phyloP scores from a whole-genome alignment of 2,329 filamentous ascomycete species.

The Graphilbum ipis-grandicollis region DNA sequence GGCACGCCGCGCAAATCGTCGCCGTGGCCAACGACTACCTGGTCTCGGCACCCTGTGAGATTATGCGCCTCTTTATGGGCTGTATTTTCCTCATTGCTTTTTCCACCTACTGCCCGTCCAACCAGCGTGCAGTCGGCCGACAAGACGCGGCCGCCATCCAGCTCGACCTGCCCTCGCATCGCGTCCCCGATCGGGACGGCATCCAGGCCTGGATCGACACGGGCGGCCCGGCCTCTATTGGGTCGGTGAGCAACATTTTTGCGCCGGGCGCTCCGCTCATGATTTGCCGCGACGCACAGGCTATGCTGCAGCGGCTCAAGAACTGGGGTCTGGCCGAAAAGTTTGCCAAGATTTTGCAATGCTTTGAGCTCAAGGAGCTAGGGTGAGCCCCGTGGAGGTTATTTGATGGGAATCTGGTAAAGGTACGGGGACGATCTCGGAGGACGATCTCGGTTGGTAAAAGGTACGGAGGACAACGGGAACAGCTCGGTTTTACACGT shows the following conservation, averaged over 20 bases:
- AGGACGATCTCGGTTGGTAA: too few relatives aligned
- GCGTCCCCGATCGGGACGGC: conserved; percentile 1
- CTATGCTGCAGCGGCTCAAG: conserved; percentile 10
- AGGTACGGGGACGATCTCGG: too few relatives aligned
- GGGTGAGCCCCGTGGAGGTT: too few relatives aligned
- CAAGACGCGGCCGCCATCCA: conserved; percentile 2
- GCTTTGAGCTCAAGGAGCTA: conserved; percentile 4
- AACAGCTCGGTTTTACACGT: too few relatives aligned
- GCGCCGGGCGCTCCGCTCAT: conserved; percentile 5
- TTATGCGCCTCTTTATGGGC: conserved; percentile 16
- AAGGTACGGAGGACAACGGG: too few relatives aligned
- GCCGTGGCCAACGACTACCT: conserved; percentile 14
- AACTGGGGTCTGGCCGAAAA: conserved; percentile 15
- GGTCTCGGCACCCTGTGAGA: conserved; percentile 15
- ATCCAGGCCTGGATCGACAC: conserved; percentile 11
- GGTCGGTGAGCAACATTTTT: conserved; percentile 10
- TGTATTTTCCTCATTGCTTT: conserved; percentile 15
- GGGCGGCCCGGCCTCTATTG: conserved; percentile 13
- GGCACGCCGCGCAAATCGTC: conserved; percentile 15
- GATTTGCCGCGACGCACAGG: conserved; percentile 12
- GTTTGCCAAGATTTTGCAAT: conserved; percentile 13
- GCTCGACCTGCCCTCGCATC: conserved; percentile 9
- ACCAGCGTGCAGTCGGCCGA: neutral
- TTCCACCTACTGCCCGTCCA: conserved; percentile 10
- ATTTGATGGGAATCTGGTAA: too few relatives aligned